Evolutionary conservation across 176 grass and related monocot genomes (phyloP).

Genomic region (Musa schizocarpa): DNA sequence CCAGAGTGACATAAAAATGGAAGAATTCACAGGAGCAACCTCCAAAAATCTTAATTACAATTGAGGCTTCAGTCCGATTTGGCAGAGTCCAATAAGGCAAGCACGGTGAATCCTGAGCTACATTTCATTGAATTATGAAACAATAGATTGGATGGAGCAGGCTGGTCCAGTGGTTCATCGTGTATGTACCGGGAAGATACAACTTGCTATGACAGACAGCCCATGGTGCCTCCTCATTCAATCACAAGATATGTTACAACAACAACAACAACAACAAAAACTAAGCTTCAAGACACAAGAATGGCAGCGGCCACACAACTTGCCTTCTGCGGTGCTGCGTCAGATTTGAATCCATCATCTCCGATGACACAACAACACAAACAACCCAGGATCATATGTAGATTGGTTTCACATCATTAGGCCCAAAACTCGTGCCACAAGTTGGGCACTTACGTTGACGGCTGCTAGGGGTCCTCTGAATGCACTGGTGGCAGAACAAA

Average conservation of each 20-base stretch:
- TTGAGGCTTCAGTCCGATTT: too few species aligned
- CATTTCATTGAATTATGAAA: conserved; percentile 22
- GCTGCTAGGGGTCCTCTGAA: conserved; percentile 55
- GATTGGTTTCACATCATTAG: conserved; percentile 84
- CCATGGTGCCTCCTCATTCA: neutral
- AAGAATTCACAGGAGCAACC: too few species aligned
- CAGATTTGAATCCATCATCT: neutral
- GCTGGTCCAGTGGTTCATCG: conserved; percentile 16
- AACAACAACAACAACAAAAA: too few species aligned
- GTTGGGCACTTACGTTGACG: conserved; percentile 64
- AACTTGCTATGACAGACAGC: conserved; percentile 2
- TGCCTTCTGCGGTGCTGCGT: neutral
- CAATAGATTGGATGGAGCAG: conserved; percentile 24
- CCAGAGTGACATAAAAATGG: too few species aligned
- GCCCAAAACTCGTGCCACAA: conserved; percentile 57
- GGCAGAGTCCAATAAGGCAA: too few species aligned
- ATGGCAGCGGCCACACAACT: neutral
- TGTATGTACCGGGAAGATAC: conserved; percentile 13
- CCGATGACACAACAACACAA: neutral
- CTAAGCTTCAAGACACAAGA: neutral
- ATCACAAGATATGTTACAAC: neutral
- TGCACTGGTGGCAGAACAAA: conserved; percentile 74
- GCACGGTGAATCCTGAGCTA: neutral
- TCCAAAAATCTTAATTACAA: too few species aligned
- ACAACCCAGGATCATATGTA: conserved; percentile 51